Percentiles rank a stretch among this genome's conserved stretches.
Conservation (phyloP, 768 basidiomycete species). For the Botryobasidium botryosum region DNA sequence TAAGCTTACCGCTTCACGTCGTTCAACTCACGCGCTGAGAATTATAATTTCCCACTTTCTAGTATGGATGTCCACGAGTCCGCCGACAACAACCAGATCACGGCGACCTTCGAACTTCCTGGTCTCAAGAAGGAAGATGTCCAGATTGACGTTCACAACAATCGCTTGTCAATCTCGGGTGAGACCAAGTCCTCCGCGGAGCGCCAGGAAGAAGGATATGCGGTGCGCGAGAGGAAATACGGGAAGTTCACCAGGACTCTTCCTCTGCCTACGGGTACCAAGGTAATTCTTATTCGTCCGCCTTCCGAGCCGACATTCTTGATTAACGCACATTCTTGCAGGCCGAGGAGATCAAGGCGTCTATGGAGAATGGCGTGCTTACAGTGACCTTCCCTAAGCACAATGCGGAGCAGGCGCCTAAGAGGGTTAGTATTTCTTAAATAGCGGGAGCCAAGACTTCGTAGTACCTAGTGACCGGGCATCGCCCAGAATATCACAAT, state of each 20-base stretch:
- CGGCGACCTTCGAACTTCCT: constrained; percentile 41
- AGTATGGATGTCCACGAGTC: constrained; percentile 32
- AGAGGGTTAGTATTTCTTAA: constrained; percentile 25
- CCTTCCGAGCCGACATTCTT: too few species aligned
- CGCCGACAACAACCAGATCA: constrained; percentile 26
- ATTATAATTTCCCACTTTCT: neutral
- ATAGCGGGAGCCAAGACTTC: too few species aligned
- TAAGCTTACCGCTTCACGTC: constrained; percentile 1
- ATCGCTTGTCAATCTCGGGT: constrained; percentile 34
- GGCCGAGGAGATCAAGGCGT: too few species aligned
- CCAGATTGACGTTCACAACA: constrained; percentile 33
- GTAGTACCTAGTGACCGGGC: too few species aligned
- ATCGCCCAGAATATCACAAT: too few species aligned
- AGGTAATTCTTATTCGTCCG: too few species aligned
- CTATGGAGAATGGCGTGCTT: constrained; percentile 36
- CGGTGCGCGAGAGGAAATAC: neutral
- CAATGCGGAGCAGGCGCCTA: constrained; percentile 19
- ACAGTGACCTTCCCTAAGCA: constrained; percentile 37
- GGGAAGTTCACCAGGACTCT: constrained; percentile 9
- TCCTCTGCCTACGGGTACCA: constrained; percentile 6
- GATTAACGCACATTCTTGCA: too few species aligned
- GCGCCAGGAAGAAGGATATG: constrained; percentile 17
- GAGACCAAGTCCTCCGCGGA: constrained; percentile 24
- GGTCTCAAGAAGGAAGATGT: constrained; percentile 36
- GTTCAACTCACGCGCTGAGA: neutral